Evolutionary conservation across 306 rosid species (phyloP), one percentile per base, ranked within the genome.

Genomic region (Abrus pulchellus): DNA sequence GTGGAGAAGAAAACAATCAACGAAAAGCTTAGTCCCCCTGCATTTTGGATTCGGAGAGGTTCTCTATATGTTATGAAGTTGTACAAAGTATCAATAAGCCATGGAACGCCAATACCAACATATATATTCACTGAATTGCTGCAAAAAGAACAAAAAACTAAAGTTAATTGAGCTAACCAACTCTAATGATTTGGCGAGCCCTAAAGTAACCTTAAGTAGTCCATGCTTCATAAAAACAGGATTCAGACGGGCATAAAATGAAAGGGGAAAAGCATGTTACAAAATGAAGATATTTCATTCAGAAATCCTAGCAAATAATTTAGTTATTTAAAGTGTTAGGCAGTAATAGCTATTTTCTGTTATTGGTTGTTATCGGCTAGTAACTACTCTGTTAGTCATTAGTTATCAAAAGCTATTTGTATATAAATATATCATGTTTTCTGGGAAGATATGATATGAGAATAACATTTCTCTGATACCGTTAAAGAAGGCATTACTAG

Each of bases 91-190:
- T 87, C 84, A 28, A 95, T 95, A 83, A 93, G 88, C 98, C 99
- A 95, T 29, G 98, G 99, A 80, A 95, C 83, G 56, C 99, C 99
- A 30, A 95, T 95, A 78, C 98, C 99, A 50, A 95, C 91, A 14
- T 93, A 95, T 77, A 91, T 95, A 71, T 95, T 95, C 91, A 95
- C 99, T 1, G 99, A 91, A 79, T 95, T 95, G 80, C 99, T 93
- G 84, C 87, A 72, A 67, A 80, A 60, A 61, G 9, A 79, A 81
- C 8, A n/a, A 68, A 53, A 40, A 48, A 54, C 54, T 4, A 32
- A 44, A 43, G 66, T 28, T 86, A 63, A 68, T 65, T 57, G 41
- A 30, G 74, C 38, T 77, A 62, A 73, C 57, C 45, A 75, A 68
- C 69, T 76, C 38, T 7, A 30, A 29, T 70, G 75, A 75, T 72